Evolutionary conservation across 2,329 filamentous ascomycete species (phyloP).

Genomic region (Phoma sp.): DNA sequence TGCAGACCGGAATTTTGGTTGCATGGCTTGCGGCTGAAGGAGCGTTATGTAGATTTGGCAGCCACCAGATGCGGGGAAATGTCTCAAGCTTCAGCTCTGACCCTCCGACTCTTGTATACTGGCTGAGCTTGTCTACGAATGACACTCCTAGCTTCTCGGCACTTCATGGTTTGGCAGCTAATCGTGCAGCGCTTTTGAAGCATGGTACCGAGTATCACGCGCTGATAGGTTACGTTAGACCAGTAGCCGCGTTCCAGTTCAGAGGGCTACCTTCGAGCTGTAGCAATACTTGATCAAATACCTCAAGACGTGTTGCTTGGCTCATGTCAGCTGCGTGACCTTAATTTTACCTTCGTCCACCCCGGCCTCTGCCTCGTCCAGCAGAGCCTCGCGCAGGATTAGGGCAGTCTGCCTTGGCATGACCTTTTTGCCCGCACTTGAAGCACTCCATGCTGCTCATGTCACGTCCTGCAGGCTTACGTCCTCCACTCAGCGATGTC

Average conservation of each 20-base stretch:
- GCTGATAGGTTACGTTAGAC: no score
- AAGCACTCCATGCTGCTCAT: slow-evolving; percentile 60
- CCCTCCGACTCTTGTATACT: neutral
- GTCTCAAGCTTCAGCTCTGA: neutral
- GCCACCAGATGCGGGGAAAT: slow-evolving; percentile 5
- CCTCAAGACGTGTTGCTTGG: neutral
- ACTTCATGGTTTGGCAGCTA: neutral
- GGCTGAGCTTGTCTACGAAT: no score
- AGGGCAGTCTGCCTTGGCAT: slow-evolving; percentile 64
- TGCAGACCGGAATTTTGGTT: neutral
- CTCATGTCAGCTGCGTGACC: neutral
- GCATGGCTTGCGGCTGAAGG: slow-evolving; percentile 13
- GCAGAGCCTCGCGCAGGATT: slow-evolving; percentile 34
- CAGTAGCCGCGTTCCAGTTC: neutral
- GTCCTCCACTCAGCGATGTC: slow-evolving; percentile 59
- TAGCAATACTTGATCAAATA: neutral
- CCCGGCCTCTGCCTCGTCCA: slow-evolving; percentile 32
- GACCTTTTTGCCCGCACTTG: slow-evolving; percentile 66
- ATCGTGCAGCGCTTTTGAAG: neutral
- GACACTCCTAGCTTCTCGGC: no score
- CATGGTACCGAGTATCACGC: no score
- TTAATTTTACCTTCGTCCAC: slow-evolving; percentile 27
- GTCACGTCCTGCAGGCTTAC: slow-evolving; percentile 30
- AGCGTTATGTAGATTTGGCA: neutral
- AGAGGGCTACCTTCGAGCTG: neutral